Evolutionary conservation across 345 rosid genomes (phyloP).

Genomic region (Syzygium oleosum): DNA sequence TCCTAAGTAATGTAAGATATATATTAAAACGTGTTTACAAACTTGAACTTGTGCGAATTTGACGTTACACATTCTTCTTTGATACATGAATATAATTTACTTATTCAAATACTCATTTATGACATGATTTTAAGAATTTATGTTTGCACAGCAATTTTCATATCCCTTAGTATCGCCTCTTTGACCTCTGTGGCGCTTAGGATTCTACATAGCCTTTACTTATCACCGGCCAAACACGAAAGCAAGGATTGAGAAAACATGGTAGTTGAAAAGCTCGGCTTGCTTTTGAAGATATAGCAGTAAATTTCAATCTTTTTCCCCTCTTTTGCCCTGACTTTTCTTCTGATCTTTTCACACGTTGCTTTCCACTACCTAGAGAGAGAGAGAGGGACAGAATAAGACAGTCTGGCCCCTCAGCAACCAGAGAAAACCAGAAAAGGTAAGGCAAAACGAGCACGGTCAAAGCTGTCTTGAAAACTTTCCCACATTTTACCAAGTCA

Average conservation of each 20-base stretch:
- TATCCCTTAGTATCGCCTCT: not conserved
- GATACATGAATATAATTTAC: not conserved
- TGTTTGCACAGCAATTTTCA: not conserved
- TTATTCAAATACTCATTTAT: not conserved
- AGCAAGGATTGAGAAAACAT: not conserved
- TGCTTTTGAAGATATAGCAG: not conserved
- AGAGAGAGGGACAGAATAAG: not conserved
- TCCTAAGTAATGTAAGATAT: not conserved
- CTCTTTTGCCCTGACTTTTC: not conserved
- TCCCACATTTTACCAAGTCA: constrained; percentile 1
- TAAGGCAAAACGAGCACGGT: not conserved
- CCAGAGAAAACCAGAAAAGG: not conserved
- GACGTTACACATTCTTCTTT: not conserved
- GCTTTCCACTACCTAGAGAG: not conserved
- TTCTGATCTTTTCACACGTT: not conserved
- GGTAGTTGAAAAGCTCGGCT: not conserved
- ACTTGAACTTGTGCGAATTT: not conserved
- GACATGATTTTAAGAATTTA: not conserved
- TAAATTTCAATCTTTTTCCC: not conserved
- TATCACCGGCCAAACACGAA: not conserved
- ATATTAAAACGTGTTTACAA: not conserved
- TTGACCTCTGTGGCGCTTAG: not conserved
- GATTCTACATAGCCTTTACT: not conserved
- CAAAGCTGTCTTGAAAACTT: not conserved
- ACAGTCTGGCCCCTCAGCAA: not conserved